Conservation (phyloP, 2,329 filamentous ascomycete species). For the Pseudogymnoascus sp. region DNA sequence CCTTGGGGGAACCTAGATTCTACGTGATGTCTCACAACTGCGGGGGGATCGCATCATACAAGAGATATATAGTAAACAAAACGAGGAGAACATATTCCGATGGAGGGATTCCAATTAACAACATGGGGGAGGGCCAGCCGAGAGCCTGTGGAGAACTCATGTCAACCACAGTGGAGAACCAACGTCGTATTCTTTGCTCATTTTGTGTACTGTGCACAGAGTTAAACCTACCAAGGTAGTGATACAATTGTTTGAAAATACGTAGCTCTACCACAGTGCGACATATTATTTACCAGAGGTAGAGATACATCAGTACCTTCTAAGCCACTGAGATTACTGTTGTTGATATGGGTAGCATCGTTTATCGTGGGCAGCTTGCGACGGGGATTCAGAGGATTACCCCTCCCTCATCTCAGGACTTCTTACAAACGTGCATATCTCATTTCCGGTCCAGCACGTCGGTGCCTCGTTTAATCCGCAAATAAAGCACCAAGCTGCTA, state of each 20-base stretch:
- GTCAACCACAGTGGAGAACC: background rate
- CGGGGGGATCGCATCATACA: background rate
- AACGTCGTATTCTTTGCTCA: background rate
- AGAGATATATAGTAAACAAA: constrained; percentile 4
- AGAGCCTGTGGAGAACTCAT: background rate
- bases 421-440: background rate
- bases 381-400: background rate
- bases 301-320: background rate
- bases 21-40: background rate
- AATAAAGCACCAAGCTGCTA: background rate
- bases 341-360: background rate
- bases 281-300: background rate
- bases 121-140: background rate
- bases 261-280: background rate
- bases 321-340: background rate
- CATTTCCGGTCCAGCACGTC: background rate
- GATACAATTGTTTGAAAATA: background rate
- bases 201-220: background rate
- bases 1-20: background rate
- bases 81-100: background rate
- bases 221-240: background rate
- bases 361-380: background rate
- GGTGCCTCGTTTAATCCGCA: background rate
- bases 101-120: background rate
- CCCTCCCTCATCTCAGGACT: background rate